Conservation (phyloP, 2,329 filamentous ascomycete species). For the Corniculantispora saksenae region DNA sequence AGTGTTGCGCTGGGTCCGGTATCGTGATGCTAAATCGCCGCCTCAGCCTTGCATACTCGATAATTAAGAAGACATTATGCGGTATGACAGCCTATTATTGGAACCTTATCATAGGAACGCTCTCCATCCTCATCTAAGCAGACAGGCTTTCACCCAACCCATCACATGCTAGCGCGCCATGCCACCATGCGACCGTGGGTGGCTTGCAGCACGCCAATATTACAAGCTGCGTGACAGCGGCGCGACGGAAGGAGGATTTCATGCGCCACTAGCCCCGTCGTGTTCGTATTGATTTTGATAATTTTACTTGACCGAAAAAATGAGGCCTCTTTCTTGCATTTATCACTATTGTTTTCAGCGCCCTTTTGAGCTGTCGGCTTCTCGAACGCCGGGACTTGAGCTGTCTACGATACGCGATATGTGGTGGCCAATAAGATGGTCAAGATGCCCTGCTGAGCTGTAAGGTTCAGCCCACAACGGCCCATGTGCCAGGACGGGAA, state of each 20-base stretch:
- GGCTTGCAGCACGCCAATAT: conserved; percentile 9
- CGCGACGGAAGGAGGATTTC: background rate
- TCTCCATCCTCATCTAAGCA: background rate
- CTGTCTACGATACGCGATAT: conserved; percentile 2
- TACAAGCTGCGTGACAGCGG: background rate
- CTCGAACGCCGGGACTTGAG: background rate
- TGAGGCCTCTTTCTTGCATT: background rate
- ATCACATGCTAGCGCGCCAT: conserved; percentile 13
- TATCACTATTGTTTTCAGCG: background rate
- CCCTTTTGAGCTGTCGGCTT: background rate
- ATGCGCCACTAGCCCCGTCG: background rate
- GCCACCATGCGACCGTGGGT: background rate
- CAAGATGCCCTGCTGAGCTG: background rate
- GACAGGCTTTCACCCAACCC: background rate
- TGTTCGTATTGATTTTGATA: background rate
- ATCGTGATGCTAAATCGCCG: no score
- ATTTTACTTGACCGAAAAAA: background rate
- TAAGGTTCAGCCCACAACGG: conserved; percentile 8
- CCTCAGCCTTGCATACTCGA: no score
- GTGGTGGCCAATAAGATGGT: background rate
- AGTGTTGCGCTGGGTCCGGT: no score
- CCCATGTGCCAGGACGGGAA: conserved; percentile 5
- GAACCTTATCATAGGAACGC: no score
- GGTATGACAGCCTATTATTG: no score
- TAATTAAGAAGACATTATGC: background rate